phyloP scores from a whole-genome alignment of 805 yeast genomes.

The Candida berthetii region DNA sequence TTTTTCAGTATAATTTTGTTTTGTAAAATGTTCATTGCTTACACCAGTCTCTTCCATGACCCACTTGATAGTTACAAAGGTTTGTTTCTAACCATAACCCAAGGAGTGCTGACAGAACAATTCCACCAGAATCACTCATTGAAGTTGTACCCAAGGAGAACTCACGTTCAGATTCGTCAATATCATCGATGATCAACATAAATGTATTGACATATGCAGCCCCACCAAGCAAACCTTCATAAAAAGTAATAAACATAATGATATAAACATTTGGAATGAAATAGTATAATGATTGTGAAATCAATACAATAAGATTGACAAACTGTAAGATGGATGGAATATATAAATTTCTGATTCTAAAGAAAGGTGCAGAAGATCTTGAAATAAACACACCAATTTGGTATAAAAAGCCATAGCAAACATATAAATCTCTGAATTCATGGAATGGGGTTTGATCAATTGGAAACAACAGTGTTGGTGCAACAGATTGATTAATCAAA shows the following conservation, averaged over 20 bases:
- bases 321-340: slow-evolving; percentile 62
- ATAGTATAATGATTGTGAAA: slow-evolving; percentile 59
- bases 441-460: slow-evolving; percentile 63
- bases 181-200: slow-evolving; percentile 61
- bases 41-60: slow-evolving; percentile 79
- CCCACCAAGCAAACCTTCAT: slow-evolving; percentile 91
- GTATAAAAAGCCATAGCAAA: slow-evolving; percentile 82
- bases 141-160: slow-evolving; percentile 82
- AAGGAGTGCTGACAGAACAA: slow-evolving; percentile 72
- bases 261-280: slow-evolving; percentile 55
- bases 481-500: slow-evolving; percentile 83
- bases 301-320: slow-evolving; percentile 50
- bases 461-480: slow-evolving; percentile 84
- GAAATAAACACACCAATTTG: slow-evolving; percentile 93
- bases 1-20: too few relatives aligned
- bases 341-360: slow-evolving; percentile 55
- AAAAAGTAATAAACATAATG: slow-evolving; percentile 59
- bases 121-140: slow-evolving; percentile 79
- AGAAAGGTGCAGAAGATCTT: slow-evolving; percentile 68
- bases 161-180: slow-evolving; percentile 49
- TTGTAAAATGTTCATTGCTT: slow-evolving; percentile 24
- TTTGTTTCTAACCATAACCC: slow-evolving; percentile 70
- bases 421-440: slow-evolving; percentile 79
- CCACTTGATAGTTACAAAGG: slow-evolving; percentile 67
- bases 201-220: slow-evolving; percentile 87